Evolutionary conservation across 805 yeast genomes (phyloP), one percentile per base, ranked within the genome.

Genomic region (Jamesozyma rosinii): DNA sequence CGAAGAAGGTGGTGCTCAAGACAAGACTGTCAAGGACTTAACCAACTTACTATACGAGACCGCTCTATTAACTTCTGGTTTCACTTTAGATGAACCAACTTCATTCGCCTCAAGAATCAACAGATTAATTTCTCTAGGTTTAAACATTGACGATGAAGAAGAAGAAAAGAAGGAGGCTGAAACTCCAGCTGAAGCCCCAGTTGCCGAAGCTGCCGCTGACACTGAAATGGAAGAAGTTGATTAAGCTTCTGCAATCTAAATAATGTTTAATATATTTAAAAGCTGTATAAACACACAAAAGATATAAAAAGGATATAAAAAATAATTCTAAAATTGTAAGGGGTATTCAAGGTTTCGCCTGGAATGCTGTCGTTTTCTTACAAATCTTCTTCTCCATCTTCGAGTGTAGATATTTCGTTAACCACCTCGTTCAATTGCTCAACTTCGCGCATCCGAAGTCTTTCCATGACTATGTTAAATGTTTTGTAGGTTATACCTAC

Each of bases 221-320:
- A 81, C 94, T 52, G 95, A 88, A 64, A 92, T 90, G 98, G 98
- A 90, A 79, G 98, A 90, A 76, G 97, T 90, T 69, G 98, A 90
- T 72, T 90, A 19, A 30, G 22, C 24, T 14, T 38, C 18, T 19
- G 18, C 11, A 11, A 14, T 24, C 5, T 10, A 36, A 6, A 36
- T 14, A 36, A 24, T 8, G 29, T 24, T 24, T 36, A 9, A 36
- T 24, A 24, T 19, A 24, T 36, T 24, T 24, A 36, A 15, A 36
- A 18, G 43, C 35, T 40, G 38, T 40, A 40, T 40, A 40, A 35
- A 20, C 4, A 35, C 4, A 31, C 6, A 24, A 24, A 11, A 24
- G n/a, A n/a, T n/a, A 10, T 18, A 30, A 30, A 20, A 19, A 30
- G 20, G 11, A 8, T n/a, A 30, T 18, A 38, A 30, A 33, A n/a